Conservation (phyloP, 1,284 basidiomycete species). For the Ustilago shanxiensis region DNA sequence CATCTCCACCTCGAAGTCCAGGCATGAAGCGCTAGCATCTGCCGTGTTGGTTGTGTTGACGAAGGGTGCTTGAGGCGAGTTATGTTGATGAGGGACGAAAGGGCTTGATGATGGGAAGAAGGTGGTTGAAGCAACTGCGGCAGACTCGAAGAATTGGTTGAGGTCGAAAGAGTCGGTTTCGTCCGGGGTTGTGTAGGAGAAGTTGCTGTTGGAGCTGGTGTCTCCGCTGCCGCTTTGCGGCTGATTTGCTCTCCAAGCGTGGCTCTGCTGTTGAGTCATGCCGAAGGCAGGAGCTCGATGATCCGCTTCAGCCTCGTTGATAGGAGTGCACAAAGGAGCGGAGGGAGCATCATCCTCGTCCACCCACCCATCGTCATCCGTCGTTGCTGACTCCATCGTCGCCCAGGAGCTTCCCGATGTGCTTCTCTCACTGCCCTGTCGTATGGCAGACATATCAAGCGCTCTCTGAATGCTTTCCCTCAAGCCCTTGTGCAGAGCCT, state of each 20-base stretch:
- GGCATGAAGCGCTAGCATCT: not conserved
- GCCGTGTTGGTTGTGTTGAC: not conserved
- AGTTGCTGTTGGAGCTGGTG: not conserved
- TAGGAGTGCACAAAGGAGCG: not conserved
- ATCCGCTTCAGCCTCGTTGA: not conserved
- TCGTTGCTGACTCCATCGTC: constrained; percentile 4
- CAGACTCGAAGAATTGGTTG: constrained; percentile 12
- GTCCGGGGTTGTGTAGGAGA: not conserved
- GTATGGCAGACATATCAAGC: constrained; percentile 1
- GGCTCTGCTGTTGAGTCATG: not conserved
- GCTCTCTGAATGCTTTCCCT: constrained; percentile 27
- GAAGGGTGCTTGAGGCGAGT: not conserved
- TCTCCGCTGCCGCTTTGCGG: not conserved
- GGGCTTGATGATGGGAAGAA: not conserved
- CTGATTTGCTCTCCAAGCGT: not conserved
- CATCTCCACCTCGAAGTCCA: constrained; percentile 25
- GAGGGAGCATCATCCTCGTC: constrained; percentile 23
- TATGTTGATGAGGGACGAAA: constrained; percentile 4
- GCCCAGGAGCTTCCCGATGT: constrained; percentile 23
- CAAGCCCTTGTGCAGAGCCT: constrained; percentile 8
- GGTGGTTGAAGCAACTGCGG: not conserved
- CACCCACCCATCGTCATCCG: constrained; percentile 45
- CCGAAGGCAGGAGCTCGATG: not conserved
- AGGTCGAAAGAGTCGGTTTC: constrained; percentile 14
- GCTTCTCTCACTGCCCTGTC: not conserved